Evolutionary conservation across 805 yeast species (phyloP), one percentile per base, ranked within the genome.

Genomic region (Lipomyces yamanashiensis): DNA sequence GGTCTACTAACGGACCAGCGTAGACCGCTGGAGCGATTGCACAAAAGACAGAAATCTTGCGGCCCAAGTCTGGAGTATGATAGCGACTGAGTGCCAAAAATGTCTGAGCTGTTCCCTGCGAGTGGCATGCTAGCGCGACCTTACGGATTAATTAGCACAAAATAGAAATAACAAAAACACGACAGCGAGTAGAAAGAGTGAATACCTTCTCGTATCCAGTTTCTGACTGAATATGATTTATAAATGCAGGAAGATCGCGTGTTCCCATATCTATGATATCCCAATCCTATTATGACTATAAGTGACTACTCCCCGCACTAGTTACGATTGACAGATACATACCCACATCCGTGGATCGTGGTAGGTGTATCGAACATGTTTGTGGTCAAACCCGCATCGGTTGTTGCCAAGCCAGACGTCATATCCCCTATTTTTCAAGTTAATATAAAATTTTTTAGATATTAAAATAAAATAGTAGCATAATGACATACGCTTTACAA

Each of bases 391-490:
- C 6, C 97, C 96, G 68, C 97, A 88, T 66, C 99, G 77, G 72
- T 92, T 92, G 72, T 92, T 90, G 0, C 97, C 97, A 59, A 92
- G 74, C 97, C 97, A 92, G 8, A 92, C 91, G 70, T 92, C 97
- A 71, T 81, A 90, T 0, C 95, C 92, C 33, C 79, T 65, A 51
- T 8, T 5, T 4, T 19, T 33, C 28, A 21, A 15, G 17, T 10
- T 17, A 43, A 39, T 3, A 2, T 9, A 8, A 37, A 37, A 8
- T 37, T 12, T 37, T 37, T 37, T 37, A 37, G 12, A 37, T 37
- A 36, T 41, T 4, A n/a, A 10, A 41, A 13, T 19, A 15, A 15
- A 17, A 36, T 15, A 17, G 21, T 15, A 37, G 17, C 15, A 7
- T 33, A 2, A 36, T 5, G 19, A 8, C 59, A 4, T 19, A 61